A percentile compares a stretch with the other conserved stretches of the same genome.
These are phyloP conservation scores for Hypoxylon sp. DNA, from an alignment of 2,329 filamentous ascomycete species.

Conservation along the genomic window DNA sequence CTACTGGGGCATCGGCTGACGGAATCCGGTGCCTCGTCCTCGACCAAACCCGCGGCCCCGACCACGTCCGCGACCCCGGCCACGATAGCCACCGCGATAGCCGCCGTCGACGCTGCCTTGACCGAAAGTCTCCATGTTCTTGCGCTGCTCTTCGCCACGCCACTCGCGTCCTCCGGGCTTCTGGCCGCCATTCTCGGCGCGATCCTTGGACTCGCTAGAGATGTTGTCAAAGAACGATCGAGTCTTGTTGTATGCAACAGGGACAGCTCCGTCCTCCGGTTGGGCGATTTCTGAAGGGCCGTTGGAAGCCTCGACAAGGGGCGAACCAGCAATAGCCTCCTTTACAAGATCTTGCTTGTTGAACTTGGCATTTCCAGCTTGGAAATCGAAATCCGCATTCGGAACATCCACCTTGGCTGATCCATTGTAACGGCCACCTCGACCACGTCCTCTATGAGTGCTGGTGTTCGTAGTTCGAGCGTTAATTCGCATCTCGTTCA, in stretches of 20 bases:
- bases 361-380: slow-evolving; percentile 84
- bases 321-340: slow-evolving; percentile 84
- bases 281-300: slow-evolving; percentile 49
- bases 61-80: slow-evolving; percentile 72
- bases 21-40: slow-evolving; percentile 44
- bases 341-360: slow-evolving; percentile 87
- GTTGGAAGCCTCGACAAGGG: slow-evolving; percentile 61
- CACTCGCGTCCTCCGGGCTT: slow-evolving; percentile 84
- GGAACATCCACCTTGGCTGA: slow-evolving; percentile 85
- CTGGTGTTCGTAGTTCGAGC: slow-evolving; percentile 56
- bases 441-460: slow-evolving; percentile 52
- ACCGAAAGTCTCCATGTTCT: slow-evolving; percentile 97
- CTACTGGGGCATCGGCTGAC: slow-evolving; percentile 37
- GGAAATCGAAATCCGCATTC: slow-evolving; percentile 91
- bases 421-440: slow-evolving; percentile 53
- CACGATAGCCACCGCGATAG: slow-evolving; percentile 78
- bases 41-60: slow-evolving; percentile 43
- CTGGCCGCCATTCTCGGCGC: slow-evolving; percentile 73
- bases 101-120: slow-evolving; percentile 91
- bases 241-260: slow-evolving; percentile 80
- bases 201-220: slow-evolving; percentile 89
- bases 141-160: slow-evolving; percentile 90
- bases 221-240: slow-evolving; percentile 98
- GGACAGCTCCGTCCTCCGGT: slow-evolving; percentile 45
- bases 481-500: slow-evolving; percentile 78